Percentiles rank a stretch among this genome's conserved stretches.
These are phyloP conservation scores for Paramyrothecium sp. DNA, from an alignment of 2,329 filamentous ascomycete genomes.

Conservation along the genomic window DNA sequence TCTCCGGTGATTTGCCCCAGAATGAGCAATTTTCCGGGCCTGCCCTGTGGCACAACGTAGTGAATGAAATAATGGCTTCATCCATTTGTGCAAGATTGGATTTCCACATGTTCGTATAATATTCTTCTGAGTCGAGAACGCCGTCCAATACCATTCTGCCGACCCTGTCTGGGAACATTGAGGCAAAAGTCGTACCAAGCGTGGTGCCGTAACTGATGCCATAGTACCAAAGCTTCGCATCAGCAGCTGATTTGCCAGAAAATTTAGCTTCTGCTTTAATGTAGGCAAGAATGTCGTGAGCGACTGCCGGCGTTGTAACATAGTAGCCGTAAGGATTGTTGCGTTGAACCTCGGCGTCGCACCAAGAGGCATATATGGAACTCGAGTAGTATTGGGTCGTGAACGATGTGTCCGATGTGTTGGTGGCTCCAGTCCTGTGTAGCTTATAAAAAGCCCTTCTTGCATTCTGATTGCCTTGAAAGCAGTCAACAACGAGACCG, in stretches of 20 bases:
- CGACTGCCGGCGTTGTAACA: slow-evolving; percentile 25
- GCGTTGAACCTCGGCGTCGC: slow-evolving; percentile 23
- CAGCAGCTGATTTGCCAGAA: slow-evolving; percentile 14
- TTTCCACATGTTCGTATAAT: slow-evolving; percentile 19
- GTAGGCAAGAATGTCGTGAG: slow-evolving; percentile 27
- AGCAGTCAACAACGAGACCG: slow-evolving; percentile 24
- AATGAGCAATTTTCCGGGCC: slow-evolving; percentile 23
- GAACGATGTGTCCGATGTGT: slow-evolving; percentile 22
- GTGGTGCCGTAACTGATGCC: slow-evolving; percentile 28
- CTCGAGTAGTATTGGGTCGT: slow-evolving; percentile 26
- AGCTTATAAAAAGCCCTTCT: slow-evolving; percentile 20
- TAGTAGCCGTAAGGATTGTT: slow-evolving; percentile 25
- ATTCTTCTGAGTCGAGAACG: slow-evolving; percentile 18
- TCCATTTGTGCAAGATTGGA: slow-evolving; percentile 19
- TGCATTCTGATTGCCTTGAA: slow-evolving; percentile 24
- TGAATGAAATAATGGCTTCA: slow-evolving; percentile 15
- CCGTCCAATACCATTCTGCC: slow-evolving; percentile 33
- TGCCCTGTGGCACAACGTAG: slow-evolving; percentile 19
- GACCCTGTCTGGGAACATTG: slow-evolving; percentile 37
- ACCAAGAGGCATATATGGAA: slow-evolving; percentile 28
- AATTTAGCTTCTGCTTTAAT: slow-evolving; percentile 23
- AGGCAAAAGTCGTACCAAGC: slow-evolving; percentile 28
- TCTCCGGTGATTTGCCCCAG: slow-evolving; percentile 22
- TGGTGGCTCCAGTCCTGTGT: slow-evolving; percentile 22
- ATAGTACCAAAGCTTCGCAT: slow-evolving; percentile 25